Evolutionary conservation across 1,139 yeast genomes (phyloP), one percentile per base, ranked within the genome.

Genomic region (Magnusiomyces paraingens): DNA sequence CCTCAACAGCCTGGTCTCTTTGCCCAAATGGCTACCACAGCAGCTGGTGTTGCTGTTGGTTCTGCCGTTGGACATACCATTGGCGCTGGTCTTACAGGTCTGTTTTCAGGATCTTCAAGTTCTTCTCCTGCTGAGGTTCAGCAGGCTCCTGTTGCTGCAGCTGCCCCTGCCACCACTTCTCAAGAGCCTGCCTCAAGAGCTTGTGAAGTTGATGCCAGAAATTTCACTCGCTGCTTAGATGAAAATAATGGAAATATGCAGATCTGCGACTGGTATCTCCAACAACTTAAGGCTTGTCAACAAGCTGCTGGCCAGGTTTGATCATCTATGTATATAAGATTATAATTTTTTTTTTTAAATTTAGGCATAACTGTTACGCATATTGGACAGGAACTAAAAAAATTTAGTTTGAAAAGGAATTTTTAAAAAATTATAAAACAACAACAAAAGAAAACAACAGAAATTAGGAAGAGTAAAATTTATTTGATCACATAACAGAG

Each of bases 41-140:
- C 99, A 57, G 99, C 98, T 53, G 99, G 99, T 81, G 99, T 93
- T 41, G 99, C 98, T 52, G 97, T 93, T 56, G 99, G 99, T 66
- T 87, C 96, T 55, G 84, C 98, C 60, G 83, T 91, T 57, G 99
- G 99, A 58, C 99, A 93, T 78, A 89, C 98, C 51, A 64, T 93
- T 59, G 97, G 98, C 73, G 95, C 95, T 57, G 98, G 98, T 65
- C 76, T 93, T 64, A 83, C 95, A 53, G 78, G 89, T 52, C 73
- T 93, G 78, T 91, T 93, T 67, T 91, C 95, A 53, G 96, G 96
- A 54, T 78, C 86, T n/a, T 77, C 84, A 39, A 73, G 79, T 51
- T 74, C 82, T 38, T 80, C 77, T 49, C 82, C 75, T 61, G 61
- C 62, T 72, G 71, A 55, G 73, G 71, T 72, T 50, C 46, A 45